phyloP scores from a whole-genome alignment of 495 filamentous ascomycete genomes.

The Daldinia childiae region DNA sequence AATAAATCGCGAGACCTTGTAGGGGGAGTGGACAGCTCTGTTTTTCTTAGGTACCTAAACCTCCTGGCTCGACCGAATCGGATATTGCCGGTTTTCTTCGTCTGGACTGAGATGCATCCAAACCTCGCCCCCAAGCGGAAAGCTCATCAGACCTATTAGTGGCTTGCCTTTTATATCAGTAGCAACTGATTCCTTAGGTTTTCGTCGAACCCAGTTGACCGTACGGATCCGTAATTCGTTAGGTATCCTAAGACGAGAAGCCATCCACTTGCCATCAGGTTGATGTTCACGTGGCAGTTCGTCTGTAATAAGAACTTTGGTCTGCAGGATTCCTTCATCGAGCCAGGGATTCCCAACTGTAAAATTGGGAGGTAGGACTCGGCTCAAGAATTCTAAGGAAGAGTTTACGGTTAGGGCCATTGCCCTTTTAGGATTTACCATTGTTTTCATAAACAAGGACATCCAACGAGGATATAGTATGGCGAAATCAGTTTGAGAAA shows the following conservation, averaged over 20 bases:
- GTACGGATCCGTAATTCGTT: conserved; percentile 57
- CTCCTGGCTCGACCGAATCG: conserved; percentile 3
- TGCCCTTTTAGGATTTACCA: conserved; percentile 64
- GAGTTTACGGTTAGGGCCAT: conserved; percentile 66
- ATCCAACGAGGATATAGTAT: conserved; percentile 65
- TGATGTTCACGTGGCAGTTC: conserved; percentile 53
- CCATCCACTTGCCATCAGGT: conserved; percentile 58
- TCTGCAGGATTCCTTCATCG: conserved; percentile 55
- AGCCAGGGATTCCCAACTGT: conserved; percentile 50
- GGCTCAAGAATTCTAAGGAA: conserved; percentile 61
- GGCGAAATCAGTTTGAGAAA: conserved; percentile 68
- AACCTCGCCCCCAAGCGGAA: conserved; percentile 54
- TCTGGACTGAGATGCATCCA: conserved; percentile 60
- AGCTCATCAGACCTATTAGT: conserved; percentile 46
- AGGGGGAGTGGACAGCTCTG: background rate
- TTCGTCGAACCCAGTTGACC: conserved; percentile 44
- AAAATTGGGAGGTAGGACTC: conserved; percentile 52
- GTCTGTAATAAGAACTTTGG: conserved; percentile 40
- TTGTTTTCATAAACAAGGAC: conserved; percentile 64
- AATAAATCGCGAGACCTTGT: conserved; percentile 7
- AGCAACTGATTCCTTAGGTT: conserved; percentile 21
- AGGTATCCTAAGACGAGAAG: conserved; percentile 56
- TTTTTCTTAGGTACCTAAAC: background rate
- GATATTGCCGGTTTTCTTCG: conserved; percentile 43
- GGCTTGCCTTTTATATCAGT: conserved; percentile 32